Conservation (phyloP, 495 filamentous ascomycete genomes). For the Sordaria brevicollis region DNA sequence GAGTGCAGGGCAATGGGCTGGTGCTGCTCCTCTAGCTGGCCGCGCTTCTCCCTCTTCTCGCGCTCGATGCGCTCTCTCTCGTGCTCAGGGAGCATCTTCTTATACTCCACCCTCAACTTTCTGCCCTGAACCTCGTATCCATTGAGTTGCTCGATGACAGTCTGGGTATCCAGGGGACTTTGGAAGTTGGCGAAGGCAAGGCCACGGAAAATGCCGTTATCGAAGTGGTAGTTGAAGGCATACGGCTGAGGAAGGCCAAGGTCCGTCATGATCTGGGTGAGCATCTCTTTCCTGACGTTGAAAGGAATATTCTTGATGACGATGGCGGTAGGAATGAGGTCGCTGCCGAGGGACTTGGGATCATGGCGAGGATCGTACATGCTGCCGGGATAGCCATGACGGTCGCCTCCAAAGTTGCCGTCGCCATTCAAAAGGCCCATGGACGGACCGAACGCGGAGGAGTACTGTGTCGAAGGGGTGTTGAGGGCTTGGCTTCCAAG, state of each 20-base stretch:
- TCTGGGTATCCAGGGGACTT: conserved; percentile 81
- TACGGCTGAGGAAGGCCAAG: conserved; percentile 86
- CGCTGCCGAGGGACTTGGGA: conserved; percentile 31
- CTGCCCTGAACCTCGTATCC: conserved; percentile 90
- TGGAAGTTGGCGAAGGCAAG: conserved; percentile 98
- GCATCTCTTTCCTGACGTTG: conserved; percentile 92
- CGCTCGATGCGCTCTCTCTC: conserved; percentile 94
- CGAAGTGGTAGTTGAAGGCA: conserved; percentile 99
- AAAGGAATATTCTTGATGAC: conserved; percentile 99
- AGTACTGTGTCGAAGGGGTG: conserved; percentile 25
- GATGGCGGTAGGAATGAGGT: conserved; percentile 95
- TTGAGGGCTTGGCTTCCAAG: conserved; percentile 30
- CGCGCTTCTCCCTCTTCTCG: conserved; percentile 92
- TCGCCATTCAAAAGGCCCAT: conserved; percentile 23
- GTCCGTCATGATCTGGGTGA: conserved; percentile 85
- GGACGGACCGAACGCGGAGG: conserved; percentile 13
- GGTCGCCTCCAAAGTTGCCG: conserved; percentile 15
- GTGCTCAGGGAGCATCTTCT: conserved; percentile 95
- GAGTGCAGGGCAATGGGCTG: conserved; percentile 57
- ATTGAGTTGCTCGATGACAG: conserved; percentile 84
- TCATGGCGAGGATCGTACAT: conserved; percentile 26
- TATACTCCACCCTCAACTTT: conserved; percentile 94
- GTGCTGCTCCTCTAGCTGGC: conserved; percentile 95
- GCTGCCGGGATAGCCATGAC: conserved; percentile 16
- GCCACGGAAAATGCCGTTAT: conserved; percentile 93